Conservation (phyloP, 495 filamentous ascomycete genomes). For the Aspergillus funiculosus region DNA sequence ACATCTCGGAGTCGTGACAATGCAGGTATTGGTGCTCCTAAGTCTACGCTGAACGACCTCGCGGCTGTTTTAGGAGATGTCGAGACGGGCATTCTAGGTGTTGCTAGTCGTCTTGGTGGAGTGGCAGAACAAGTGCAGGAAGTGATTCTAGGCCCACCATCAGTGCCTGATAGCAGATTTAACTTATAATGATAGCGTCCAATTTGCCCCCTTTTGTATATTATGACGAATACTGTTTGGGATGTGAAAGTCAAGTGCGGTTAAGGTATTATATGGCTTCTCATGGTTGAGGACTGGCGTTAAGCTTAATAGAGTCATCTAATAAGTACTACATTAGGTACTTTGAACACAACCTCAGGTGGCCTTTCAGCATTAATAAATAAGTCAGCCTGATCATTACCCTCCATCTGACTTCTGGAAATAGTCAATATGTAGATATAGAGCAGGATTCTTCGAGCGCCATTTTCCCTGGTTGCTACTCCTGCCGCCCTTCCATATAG, state of each 20-base stretch:
- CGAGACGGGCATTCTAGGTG: conserved; percentile 69
- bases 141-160: conserved; percentile 51
- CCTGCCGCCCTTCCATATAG: too few relatives aligned
- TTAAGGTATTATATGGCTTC: conserved; percentile 1
- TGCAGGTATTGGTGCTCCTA: conserved; percentile 35
- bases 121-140: conserved; percentile 66
- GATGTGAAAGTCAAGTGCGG: neutral
- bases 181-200: conserved; percentile 7
- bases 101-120: conserved; percentile 63
- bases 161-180: conserved; percentile 27
- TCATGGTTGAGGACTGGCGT: conserved; percentile 9
- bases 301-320: conserved; percentile 6
- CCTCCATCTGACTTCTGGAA: too few relatives aligned
- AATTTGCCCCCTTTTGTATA: conserved; percentile 10
- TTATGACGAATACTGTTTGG: conserved; percentile 15
- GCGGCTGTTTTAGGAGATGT: conserved; percentile 68
- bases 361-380: too few relatives aligned
- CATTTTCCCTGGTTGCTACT: too few relatives aligned
- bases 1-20: conserved; percentile 50
- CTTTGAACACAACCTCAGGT: too few relatives aligned
- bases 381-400: too few relatives aligned
- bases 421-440: too few relatives aligned
- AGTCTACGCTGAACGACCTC: conserved; percentile 51
- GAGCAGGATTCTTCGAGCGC: too few relatives aligned
- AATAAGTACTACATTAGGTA: too few relatives aligned